Conservation (phyloP, 768 basidiomycete genomes). For the Panaeolus papilionaceus region DNA sequence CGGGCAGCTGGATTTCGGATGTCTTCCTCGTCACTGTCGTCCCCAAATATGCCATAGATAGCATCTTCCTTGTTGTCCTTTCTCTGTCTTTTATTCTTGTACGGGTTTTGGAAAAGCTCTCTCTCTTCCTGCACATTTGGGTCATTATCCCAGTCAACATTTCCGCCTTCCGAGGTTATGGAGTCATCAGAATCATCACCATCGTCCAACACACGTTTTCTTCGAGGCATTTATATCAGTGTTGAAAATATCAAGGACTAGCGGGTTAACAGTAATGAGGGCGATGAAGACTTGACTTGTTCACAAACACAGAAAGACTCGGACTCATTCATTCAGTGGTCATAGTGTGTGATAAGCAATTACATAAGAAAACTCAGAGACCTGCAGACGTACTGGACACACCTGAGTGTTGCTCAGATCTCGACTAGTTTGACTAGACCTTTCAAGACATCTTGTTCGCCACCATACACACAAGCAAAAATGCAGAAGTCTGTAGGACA, state of each 20-base stretch:
- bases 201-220: conserved; percentile 79
- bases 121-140: conserved; percentile 76
- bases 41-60: conserved; percentile 77
- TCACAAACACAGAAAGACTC: too few species aligned
- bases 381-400: too few species aligned
- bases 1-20: conserved; percentile 30
- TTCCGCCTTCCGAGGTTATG: conserved; percentile 57
- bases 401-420: too few species aligned
- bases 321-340: neutral
- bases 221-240: conserved; percentile 61
- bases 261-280: neutral
- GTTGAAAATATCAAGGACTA: neutral
- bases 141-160: conserved; percentile 49
- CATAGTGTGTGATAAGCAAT: neutral
- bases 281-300: too few species aligned
- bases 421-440: too few species aligned
- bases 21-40: conserved; percentile 72
- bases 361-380: neutral
- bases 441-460: too few species aligned
- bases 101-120: conserved; percentile 78
- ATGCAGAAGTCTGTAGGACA: too few species aligned
- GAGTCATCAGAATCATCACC: conserved; percentile 78
- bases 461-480: too few species aligned
- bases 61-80: conserved; percentile 74
- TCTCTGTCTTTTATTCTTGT: conserved; percentile 70